Conservation (phyloP, 2,329 filamentous ascomycete species). For the Scedosporium minutisporum region DNA sequence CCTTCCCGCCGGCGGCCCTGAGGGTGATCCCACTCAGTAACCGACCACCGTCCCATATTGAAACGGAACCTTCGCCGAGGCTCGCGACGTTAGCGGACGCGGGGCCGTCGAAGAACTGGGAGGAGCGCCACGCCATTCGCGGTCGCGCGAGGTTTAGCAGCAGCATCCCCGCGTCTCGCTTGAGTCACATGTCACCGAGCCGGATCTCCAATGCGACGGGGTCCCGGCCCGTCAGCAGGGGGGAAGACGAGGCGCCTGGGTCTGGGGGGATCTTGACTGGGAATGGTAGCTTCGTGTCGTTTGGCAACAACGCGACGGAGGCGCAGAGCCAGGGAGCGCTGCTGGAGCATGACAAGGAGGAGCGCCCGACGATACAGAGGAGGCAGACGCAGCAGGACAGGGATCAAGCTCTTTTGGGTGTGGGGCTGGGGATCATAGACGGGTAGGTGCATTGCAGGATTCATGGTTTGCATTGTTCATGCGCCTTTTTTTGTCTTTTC, state of each 20-base stretch:
- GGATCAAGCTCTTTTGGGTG: not conserved
- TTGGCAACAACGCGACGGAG: constrained; percentile 5
- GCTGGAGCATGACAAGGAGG: not conserved
- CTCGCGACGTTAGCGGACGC: constrained; percentile 18
- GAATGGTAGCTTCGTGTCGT: constrained; percentile 8
- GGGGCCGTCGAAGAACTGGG: constrained; percentile 17
- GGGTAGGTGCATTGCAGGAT: not conserved
- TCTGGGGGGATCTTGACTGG: constrained; percentile 10
- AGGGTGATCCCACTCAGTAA: constrained; percentile 13
- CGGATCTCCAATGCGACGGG: constrained; percentile 3
- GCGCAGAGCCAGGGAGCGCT: not conserved
- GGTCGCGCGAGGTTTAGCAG: constrained; percentile 5
- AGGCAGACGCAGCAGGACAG: not conserved
- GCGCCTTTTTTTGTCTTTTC: not conserved
- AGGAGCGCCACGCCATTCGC: constrained; percentile 10
- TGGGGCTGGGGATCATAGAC: not conserved
- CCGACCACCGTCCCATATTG: constrained; percentile 27
- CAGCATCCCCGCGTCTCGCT: constrained; percentile 5
- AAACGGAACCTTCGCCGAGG: constrained; percentile 34
- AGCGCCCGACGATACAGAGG: no score
- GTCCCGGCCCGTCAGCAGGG: not conserved
- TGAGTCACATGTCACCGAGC: constrained; percentile 1
- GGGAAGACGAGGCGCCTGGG: constrained; percentile 7
- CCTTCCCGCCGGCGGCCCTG: constrained; percentile 14
- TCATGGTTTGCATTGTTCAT: not conserved